phyloP scores from a whole-genome alignment of 2,329 filamentous ascomycete genomes.

The Iodosphaeria phyllophila region DNA sequence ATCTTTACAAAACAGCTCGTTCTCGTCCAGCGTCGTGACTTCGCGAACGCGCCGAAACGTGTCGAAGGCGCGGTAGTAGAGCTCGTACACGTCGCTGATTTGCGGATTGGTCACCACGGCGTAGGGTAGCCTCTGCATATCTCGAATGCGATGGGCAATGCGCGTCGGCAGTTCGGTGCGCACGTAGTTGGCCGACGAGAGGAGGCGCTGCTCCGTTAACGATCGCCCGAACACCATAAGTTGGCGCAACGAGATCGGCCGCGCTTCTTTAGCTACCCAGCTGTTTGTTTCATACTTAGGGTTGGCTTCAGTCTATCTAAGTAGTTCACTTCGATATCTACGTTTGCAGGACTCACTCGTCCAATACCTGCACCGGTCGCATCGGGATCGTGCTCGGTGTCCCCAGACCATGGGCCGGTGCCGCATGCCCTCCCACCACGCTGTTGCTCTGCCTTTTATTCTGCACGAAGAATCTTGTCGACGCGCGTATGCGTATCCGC shows the following conservation, averaged over 20 bases:
- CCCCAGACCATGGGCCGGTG: too few species aligned
- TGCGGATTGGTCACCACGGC: constrained; percentile 91
- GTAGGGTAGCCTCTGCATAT: constrained; percentile 93
- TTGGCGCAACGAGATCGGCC: constrained; percentile 90
- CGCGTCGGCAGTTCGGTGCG: constrained; percentile 81
- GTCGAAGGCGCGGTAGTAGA: constrained; percentile 96
- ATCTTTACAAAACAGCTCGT: constrained; percentile 68
- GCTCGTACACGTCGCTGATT: constrained; percentile 85
- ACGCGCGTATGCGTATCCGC: too few species aligned
- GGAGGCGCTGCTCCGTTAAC: constrained; percentile 70
- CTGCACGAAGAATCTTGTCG: too few species aligned
- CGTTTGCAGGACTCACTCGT: constrained; percentile 31
- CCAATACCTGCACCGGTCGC: constrained; percentile 43
- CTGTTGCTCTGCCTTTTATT: too few species aligned
- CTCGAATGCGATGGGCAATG: constrained; percentile 81
- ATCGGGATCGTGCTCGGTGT: too few species aligned
- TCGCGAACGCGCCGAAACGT: constrained; percentile 68
- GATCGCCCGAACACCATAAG: constrained; percentile 94
- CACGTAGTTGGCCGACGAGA: constrained; percentile 95
- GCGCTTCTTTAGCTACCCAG: constrained; percentile 83
- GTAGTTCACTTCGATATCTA: not conserved
- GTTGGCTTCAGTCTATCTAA: not conserved
- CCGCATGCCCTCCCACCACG: too few species aligned
- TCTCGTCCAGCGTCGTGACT: constrained; percentile 72
- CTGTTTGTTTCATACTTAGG: constrained; percentile 32